Evolutionary conservation across 2,329 filamentous ascomycete genomes (phyloP), one percentile per base, ranked within the genome.

Genomic region (Cordyceps javanica): DNA sequence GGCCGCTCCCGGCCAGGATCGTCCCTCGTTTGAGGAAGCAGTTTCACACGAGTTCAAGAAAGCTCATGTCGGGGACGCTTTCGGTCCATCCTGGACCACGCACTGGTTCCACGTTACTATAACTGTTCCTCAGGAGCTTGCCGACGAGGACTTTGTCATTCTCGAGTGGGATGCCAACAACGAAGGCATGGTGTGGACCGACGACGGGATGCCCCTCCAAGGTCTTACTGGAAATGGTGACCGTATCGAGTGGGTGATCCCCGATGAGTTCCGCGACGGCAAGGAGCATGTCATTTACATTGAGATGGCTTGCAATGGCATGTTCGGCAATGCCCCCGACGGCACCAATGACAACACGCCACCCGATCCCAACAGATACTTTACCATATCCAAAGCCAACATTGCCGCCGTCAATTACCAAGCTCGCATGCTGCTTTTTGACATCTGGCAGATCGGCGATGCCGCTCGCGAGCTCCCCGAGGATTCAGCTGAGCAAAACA

Each of bases 241-340:
- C 68, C 83, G 94, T 55, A 82, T 87, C 16, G 91, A 97, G 73
- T 99, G 93, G 92, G 85, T 96, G 60, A 79, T 99, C 45, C 93
- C 94, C 9, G 78, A 90, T 52, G 77, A 78, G 16, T 96, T 89
- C 75, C 83, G 89, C 61, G 90, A 96, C 70, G 92, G 91, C 55
- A 86, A 93, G 69, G 83, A 91, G 66, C 92, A 97, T 70, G 85
- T 81, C 19, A 89, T 99, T 66, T 99, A 97, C 72, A 87, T 99
- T 62, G 94, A 99, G 75, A 96, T 97, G 90, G 94, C 94, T 21
- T 97, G 94, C 75, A 99, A 99, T 71, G 87, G 88, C 72, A 97
- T 97, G 92, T 97, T 97, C 74, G 94, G 94, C 65, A 96, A 96
- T 70, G 88, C 91, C 0, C 81, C 88, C 0, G 88, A 88, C 21